phyloP scores from a whole-genome alignment of 2,329 filamentous ascomycete genomes.

The Ophiostoma fasciatum region DNA sequence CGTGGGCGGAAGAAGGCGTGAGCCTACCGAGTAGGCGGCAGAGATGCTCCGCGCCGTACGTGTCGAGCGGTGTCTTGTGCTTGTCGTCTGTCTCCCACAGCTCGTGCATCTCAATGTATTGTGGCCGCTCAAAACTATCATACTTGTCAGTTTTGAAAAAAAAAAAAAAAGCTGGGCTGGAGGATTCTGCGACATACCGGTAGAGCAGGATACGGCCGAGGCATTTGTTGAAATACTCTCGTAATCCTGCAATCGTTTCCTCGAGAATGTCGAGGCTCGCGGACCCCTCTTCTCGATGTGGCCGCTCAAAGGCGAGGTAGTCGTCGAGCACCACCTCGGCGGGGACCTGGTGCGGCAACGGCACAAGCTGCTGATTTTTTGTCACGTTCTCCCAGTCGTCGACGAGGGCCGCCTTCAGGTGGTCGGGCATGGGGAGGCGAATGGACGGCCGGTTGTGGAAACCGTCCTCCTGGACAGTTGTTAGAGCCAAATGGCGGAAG shows the following conservation, averaged over 20 bases:
- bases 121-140: conserved; percentile 69
- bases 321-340: conserved; percentile 67
- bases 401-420: conserved; percentile 80
- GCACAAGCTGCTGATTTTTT: conserved; percentile 81
- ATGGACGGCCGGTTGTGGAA: conserved; percentile 78
- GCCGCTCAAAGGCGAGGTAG: conserved; percentile 57
- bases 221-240: conserved; percentile 87
- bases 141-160: not conserved
- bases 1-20: not conserved
- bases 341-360: conserved; percentile 62
- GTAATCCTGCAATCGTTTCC: conserved; percentile 73
- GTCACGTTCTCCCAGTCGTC: conserved; percentile 99
- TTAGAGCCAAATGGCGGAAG: no score
- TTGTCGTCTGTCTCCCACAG: conserved; percentile 43
- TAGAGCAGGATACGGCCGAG: conserved; percentile 84
- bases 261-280: conserved; percentile 75
- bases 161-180: no score
- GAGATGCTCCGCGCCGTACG: conserved; percentile 88
- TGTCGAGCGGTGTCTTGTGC: conserved; percentile 56
- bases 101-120: conserved; percentile 67
- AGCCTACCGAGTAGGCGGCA: conserved; percentile 69
- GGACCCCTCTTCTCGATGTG: conserved; percentile 48
- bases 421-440: conserved; percentile 73
- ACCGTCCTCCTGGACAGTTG: conserved; percentile 56
- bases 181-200: no score